These are phyloP conservation scores for Daldinia childiae DNA, from an alignment of 495 filamentous ascomycete species.

Conservation along the genomic window DNA sequence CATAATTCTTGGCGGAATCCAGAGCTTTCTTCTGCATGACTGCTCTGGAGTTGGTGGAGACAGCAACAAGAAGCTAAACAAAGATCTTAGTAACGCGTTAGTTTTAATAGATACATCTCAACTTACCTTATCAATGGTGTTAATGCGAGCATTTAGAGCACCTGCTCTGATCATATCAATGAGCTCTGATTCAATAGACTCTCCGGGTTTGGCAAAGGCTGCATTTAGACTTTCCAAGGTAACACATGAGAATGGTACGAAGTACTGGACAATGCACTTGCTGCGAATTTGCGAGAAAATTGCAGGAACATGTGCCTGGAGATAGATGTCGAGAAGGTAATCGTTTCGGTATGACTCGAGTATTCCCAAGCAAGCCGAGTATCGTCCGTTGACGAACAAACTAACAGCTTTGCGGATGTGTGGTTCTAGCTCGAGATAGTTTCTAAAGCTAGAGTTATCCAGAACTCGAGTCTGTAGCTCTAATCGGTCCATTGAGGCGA, in stretches of 20 bases:
- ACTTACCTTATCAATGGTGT: conserved; percentile 77
- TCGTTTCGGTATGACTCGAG: conserved; percentile 83
- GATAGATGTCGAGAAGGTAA: conserved; percentile 88
- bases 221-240: conserved; percentile 73
- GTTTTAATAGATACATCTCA: neutral
- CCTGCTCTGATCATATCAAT: conserved; percentile 76
- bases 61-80: conserved; percentile 71
- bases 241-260: conserved; percentile 80
- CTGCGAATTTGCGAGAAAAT: conserved; percentile 79
- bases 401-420: conserved; percentile 91
- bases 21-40: conserved; percentile 74
- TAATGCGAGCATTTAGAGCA: conserved; percentile 80
- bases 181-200: conserved; percentile 78
- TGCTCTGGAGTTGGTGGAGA: conserved; percentile 67
- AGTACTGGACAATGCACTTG: conserved; percentile 93
- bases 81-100: conserved; percentile 10
- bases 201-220: conserved; percentile 66
- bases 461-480: conserved; percentile 80
- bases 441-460: conserved; percentile 80
- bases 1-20: conserved; percentile 73
- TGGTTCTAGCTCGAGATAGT: conserved; percentile 90
- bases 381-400: conserved; percentile 88
- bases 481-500: conserved; percentile 85
- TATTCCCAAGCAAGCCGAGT: conserved; percentile 81
- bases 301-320: conserved; percentile 75